These are phyloP conservation scores for Evernia prunastri DNA, from an alignment of 495 filamentous ascomycete genomes.

Conservation along the genomic window DNA sequence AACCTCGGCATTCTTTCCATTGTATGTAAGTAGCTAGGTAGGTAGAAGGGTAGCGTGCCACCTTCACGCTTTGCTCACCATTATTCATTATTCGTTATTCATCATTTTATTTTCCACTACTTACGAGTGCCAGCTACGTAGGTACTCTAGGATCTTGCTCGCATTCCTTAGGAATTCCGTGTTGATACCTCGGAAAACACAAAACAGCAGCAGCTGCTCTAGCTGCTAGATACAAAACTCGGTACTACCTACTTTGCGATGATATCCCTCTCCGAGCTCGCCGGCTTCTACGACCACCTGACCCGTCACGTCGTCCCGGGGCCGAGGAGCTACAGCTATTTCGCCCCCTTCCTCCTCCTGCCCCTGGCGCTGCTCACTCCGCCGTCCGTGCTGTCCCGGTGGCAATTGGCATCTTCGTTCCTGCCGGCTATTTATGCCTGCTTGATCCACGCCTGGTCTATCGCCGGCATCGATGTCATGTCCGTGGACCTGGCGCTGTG, in stretches of 20 bases:
- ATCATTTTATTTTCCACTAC: too few species aligned
- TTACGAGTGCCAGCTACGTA: background rate
- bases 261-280: background rate
- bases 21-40: too few species aligned
- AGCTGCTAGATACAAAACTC: too few species aligned
- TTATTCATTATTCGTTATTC: too few species aligned
- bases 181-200: too few species aligned
- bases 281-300: constrained; percentile 18
- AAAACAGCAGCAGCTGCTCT: too few species aligned
- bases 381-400: constrained; percentile 15
- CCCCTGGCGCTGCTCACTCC: constrained; percentile 21
- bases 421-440: constrained; percentile 24
- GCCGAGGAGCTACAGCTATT: constrained; percentile 20
- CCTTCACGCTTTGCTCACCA: too few species aligned
- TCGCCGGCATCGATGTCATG: constrained; percentile 22
- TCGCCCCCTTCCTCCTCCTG: constrained; percentile 23
- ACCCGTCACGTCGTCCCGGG: constrained; percentile 23
- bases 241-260: too few species aligned
- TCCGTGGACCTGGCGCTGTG: constrained; percentile 21
- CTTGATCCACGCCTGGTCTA: constrained; percentile 12
- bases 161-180: too few species aligned
- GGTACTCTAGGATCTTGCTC: too few species aligned
- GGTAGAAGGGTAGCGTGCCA: too few species aligned
- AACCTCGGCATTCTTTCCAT: too few species aligned
- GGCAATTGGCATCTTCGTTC: constrained; percentile 12